Percentiles rank a stretch among this genome's conserved stretches.
Evolutionary conservation across 345 rosid species (phyloP).

Genomic region (Excoecaria cochinchinensis): DNA sequence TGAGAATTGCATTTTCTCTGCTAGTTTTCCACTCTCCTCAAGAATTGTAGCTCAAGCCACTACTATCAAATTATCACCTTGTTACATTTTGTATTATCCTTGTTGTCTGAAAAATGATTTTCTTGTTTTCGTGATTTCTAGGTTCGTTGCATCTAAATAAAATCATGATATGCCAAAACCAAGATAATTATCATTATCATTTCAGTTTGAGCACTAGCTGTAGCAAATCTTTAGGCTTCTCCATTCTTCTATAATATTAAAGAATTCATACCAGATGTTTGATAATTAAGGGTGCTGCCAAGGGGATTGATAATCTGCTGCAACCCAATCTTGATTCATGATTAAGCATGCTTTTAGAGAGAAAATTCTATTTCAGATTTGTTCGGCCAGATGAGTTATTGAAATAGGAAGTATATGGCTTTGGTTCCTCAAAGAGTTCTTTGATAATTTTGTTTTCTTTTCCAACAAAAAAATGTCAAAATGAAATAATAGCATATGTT

Average conservation of each 20-base stretch:
- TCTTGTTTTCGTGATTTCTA: neutral
- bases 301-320: neutral
- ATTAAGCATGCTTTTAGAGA: neutral
- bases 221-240: neutral
- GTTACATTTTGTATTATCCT: neutral
- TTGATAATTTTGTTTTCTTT: neutral
- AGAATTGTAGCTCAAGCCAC: neutral
- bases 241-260: neutral
- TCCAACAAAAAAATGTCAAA: neutral
- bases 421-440: neutral
- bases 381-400: neutral
- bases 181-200: neutral
- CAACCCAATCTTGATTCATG: neutral
- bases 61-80: neutral
- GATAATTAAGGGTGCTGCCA: neutral
- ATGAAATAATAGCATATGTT: conserved; percentile 6
- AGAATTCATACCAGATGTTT: neutral
- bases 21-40: neutral
- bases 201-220: neutral
- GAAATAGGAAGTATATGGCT: conserved; percentile 2
- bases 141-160: neutral
- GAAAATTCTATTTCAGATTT: neutral
- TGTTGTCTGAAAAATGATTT: neutral
- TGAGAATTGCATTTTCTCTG: neutral
- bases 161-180: neutral